Conservation (phyloP, 768 basidiomycete species). For the Cyclocybe cylindracea region DNA sequence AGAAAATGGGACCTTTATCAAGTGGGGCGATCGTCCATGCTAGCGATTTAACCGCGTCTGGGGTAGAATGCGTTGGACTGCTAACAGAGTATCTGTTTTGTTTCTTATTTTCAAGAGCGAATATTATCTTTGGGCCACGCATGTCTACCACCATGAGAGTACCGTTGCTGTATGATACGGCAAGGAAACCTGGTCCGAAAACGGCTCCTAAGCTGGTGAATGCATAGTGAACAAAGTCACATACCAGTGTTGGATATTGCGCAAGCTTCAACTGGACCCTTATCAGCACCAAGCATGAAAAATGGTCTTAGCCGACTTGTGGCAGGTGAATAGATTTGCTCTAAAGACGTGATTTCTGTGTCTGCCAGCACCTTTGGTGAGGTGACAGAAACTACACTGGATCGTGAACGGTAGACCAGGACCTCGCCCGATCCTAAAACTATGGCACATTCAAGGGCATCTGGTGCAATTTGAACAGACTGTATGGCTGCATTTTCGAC, state of each 20-base stretch:
- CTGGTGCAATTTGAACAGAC: conserved; percentile 49
- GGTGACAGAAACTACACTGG: conserved; percentile 16
- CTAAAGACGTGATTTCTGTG: conserved; percentile 53
- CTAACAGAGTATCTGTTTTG: conserved; percentile 39
- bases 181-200: conserved; percentile 66
- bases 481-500: conserved; percentile 31
- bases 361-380: conserved; percentile 30
- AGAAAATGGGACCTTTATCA: conserved; percentile 43
- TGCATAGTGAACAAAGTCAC: conserved; percentile 11
- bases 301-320: conserved; percentile 57
- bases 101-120: conserved; percentile 44
- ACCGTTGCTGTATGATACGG: conserved; percentile 64
- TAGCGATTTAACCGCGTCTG: conserved; percentile 53
- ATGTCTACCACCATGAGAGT: conserved; percentile 69
- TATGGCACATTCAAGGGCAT: conserved; percentile 60
- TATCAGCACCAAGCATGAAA: conserved; percentile 53
- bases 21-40: conserved; percentile 67
- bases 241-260: conserved; percentile 76
- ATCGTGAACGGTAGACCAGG: conserved; percentile 46
- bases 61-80: conserved; percentile 28
- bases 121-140: conserved; percentile 69
- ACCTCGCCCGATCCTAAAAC: conserved; percentile 58
- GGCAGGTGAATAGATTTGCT: conserved; percentile 42
- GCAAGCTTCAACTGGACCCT: conserved; percentile 51
- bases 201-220: background rate